A percentile compares a stretch with the other conserved stretches of the same genome.
Conservation (phyloP, 1,284 basidiomycete genomes). For the Heliocybe sulcata region DNA sequence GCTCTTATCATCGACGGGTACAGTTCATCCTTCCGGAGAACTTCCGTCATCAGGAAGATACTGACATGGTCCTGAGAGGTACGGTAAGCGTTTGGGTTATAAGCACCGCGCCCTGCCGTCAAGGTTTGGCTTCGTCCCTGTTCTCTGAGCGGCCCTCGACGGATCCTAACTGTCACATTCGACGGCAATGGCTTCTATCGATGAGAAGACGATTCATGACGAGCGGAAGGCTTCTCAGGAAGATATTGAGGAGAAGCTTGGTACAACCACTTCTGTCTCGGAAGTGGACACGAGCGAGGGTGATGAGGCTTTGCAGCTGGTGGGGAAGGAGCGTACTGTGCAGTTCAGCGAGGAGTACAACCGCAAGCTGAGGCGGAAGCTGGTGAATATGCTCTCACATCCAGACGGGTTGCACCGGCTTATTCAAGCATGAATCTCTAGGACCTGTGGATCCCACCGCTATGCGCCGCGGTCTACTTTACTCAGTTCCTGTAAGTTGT, state of each 20-base stretch:
- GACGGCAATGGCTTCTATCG: slow-evolving; percentile 7
- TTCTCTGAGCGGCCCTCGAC: not conserved
- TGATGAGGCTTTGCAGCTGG: slow-evolving; percentile 54
- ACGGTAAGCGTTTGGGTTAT: not conserved
- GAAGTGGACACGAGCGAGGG: slow-evolving; percentile 31
- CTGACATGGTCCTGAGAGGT: not conserved
- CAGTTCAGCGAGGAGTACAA: slow-evolving; percentile 60
- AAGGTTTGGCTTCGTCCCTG: slow-evolving; percentile 8
- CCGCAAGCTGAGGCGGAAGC: slow-evolving; percentile 44
- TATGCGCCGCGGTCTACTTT: slow-evolving; percentile 62
- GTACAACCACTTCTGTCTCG: slow-evolving; percentile 13
- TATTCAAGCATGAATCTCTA: slow-evolving; percentile 14
- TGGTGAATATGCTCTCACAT: slow-evolving; percentile 29
- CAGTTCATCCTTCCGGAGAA: not conserved
- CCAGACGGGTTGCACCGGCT: not conserved
- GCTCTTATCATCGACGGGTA: not conserved
- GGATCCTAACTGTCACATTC: not conserved
- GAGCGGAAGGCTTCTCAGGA: slow-evolving; percentile 9
- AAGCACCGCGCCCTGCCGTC: not conserved
- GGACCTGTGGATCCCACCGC: slow-evolving; percentile 52
- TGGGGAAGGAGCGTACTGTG: slow-evolving; percentile 40
- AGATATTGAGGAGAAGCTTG: slow-evolving; percentile 17
- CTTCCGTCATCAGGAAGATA: not conserved
- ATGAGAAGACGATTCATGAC: slow-evolving; percentile 6
- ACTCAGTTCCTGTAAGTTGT: slow-evolving; percentile 50